phyloP scores from a whole-genome alignment of 1,284 basidiomycete genomes.

The Apiotrichum veenhuisii region DNA sequence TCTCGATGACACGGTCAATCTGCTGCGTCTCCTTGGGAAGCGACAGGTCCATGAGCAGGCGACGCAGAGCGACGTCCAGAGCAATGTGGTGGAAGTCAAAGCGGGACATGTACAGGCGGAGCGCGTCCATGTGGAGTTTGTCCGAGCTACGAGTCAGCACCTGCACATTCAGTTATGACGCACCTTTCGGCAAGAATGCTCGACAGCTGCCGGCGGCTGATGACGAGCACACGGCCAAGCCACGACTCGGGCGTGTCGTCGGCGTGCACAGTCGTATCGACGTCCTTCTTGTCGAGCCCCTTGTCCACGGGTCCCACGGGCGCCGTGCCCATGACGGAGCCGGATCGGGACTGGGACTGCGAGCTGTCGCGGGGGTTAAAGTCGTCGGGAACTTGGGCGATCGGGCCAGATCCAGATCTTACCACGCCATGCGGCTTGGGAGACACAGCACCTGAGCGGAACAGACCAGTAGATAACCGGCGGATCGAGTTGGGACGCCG shows the following conservation, averaged over 20 bases:
- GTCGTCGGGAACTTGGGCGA: not conserved
- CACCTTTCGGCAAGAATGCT: slow-evolving; percentile 76
- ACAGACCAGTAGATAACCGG: slow-evolving; percentile 35
- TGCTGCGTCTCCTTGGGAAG: slow-evolving; percentile 96
- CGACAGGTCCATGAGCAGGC: slow-evolving; percentile 83
- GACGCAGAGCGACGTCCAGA: slow-evolving; percentile 86
- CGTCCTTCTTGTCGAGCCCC: slow-evolving; percentile 4
- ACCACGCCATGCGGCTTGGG: slow-evolving; percentile 19
- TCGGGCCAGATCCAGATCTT: not conserved
- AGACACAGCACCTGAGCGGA: slow-evolving; percentile 29
- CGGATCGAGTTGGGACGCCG: slow-evolving; percentile 36
- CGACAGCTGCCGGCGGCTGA: slow-evolving; percentile 73
- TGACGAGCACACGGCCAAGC: slow-evolving; percentile 60
- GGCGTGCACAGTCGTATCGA: slow-evolving; percentile 1
- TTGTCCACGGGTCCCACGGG: not conserved
- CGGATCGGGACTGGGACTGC: not conserved
- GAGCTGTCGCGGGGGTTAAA: not conserved
- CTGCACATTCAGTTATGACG: slow-evolving; percentile 21
- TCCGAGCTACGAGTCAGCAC: slow-evolving; percentile 58
- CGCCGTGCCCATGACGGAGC: not conserved
- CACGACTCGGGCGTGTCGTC: slow-evolving; percentile 70
- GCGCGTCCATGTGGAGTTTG: slow-evolving; percentile 65
- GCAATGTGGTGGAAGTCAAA: slow-evolving; percentile 78
- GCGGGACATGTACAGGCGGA: slow-evolving; percentile 67
- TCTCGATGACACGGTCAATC: slow-evolving; percentile 95